Base-by-base conservation (phyloP, 2,329 filamentous ascomycete genomes). In the Dactylellina leptospora region DNA sequence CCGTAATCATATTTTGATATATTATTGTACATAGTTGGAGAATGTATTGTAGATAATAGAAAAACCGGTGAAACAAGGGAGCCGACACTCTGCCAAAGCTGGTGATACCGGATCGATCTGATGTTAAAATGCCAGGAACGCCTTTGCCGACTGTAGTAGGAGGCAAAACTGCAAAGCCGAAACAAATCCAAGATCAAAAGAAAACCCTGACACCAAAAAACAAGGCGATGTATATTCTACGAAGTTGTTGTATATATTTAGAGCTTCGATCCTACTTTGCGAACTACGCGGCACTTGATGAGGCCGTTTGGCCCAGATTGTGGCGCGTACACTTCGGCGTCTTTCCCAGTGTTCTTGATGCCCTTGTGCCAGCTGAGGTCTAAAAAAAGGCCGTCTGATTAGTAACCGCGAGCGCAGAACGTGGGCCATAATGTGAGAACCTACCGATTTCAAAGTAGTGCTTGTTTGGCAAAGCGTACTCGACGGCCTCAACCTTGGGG, bases 331-430 rank as follows among this genome's bases (percentile, higher is more conserved):
- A 99, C 93, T 79, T 97, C 93, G 56, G 95, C 95, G 78, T 99
- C 90, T 81, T 91, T 90, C 81, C 95, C 95, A 0, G 91, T 96
- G 82, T 99, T 99, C 84, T 96, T 91, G 76, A 93, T 80, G 27
- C 89, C 92, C 81, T 97, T 96, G 85, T 96, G 91, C 95, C 95
- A 99, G 82, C 90, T 93, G 78, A 99, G 82, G 79, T 97, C 93
- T 93, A 78, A 2, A 51, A 58, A 61, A 13, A 25, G 11, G 47
- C 30, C 18, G 10, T 40, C 6, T 33, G 6, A 33, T 5, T 5
- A 40, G 36, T n/a, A 40, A 40, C 18, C 4, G n/a, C n/a, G 30
- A 20, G 11, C 6, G 22, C 2, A 30, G 61, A 60, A 78, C 74
- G 76, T 74, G 54, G 16, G 40, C n/a, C 22, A 8, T 10, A 18